Evolutionary conservation across 208 protist genomes (phyloP).

Genomic region (Trypanosoma scelopori): DNA sequence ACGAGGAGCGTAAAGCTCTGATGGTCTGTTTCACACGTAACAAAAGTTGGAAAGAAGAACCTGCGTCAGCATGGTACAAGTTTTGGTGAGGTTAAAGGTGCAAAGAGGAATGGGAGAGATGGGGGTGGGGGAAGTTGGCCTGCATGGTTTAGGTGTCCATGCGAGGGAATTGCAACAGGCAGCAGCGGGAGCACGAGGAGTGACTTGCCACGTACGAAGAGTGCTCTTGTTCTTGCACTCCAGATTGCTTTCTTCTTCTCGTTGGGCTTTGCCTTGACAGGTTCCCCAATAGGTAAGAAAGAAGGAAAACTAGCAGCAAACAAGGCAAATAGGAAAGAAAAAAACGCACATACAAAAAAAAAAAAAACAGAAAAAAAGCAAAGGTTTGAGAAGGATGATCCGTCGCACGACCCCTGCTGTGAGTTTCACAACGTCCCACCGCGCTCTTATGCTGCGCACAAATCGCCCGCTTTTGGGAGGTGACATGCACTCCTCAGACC

Average conservation of each 20-base stretch:
- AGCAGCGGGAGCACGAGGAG: background rate
- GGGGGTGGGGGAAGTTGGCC: background rate
- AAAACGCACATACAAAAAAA: background rate
- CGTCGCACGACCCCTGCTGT: constrained; percentile 75
- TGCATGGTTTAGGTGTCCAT: background rate
- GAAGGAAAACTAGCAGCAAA: background rate
- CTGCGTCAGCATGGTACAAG: constrained; percentile 36
- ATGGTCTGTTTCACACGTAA: constrained; percentile 77
- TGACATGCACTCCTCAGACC: constrained; percentile 81
- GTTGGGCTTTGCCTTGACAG: constrained; percentile 3
- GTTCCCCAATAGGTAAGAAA: background rate
- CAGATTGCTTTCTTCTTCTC: background rate
- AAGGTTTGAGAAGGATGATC: constrained; percentile 41
- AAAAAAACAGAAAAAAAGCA: constrained; percentile 9
- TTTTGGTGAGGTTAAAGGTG: constrained; percentile 31
- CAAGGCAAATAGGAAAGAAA: background rate
- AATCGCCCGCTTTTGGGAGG: constrained; percentile 64
- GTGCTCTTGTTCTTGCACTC: constrained; percentile 3
- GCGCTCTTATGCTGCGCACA: constrained; percentile 66
- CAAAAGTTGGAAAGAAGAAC: constrained; percentile 50
- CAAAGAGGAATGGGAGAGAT: background rate
- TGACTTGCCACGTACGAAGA: background rate
- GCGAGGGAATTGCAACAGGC: too few relatives aligned
- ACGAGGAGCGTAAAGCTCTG: constrained; percentile 52
- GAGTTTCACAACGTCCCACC: constrained; percentile 79